Evolutionary conservation across 2,329 filamentous ascomycete genomes (phyloP).

Genomic region (Neofusicoccum kwambonambiense): DNA sequence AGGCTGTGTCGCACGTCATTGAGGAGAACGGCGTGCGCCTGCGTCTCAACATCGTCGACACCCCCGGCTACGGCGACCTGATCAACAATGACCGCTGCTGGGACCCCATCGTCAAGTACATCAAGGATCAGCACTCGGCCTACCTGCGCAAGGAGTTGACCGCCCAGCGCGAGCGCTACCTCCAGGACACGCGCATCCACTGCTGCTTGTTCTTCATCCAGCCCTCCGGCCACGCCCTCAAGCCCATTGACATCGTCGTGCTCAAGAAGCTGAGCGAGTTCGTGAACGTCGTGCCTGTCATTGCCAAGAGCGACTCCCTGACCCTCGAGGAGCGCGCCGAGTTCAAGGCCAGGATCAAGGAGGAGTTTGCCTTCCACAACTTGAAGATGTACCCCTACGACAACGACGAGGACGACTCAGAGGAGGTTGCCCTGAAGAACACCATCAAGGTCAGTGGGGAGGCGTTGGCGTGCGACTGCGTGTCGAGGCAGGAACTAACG

Average conservation of each 20-base stretch:
- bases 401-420: slow-evolving; percentile 96
- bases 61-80: slow-evolving; percentile 94
- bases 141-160: slow-evolving; percentile 99
- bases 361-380: slow-evolving; percentile 99
- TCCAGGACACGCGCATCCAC: slow-evolving; percentile 98
- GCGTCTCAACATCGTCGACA: slow-evolving; percentile 97
- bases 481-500: not conserved
- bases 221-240: slow-evolving; percentile 94
- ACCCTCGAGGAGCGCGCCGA: slow-evolving; percentile 92
- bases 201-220: slow-evolving; percentile 99
- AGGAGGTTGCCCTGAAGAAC: slow-evolving; percentile 88
- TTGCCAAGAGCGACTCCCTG: slow-evolving; percentile 95
- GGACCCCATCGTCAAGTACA: slow-evolving; percentile 99
- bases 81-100: slow-evolving; percentile 99
- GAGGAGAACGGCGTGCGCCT: slow-evolving; percentile 99
- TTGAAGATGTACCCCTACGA: slow-evolving; percentile 99
- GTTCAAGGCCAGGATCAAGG: slow-evolving; percentile 98
- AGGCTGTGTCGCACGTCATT: slow-evolving; percentile 96
- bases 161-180: slow-evolving; percentile 97
- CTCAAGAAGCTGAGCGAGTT: slow-evolving; percentile 99
- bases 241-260: slow-evolving; percentile 99
- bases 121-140: slow-evolving; percentile 99
- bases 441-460: slow-evolving; percentile 80
- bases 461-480: too few species aligned
- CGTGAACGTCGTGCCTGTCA: slow-evolving; percentile 97